Evolutionary conservation across 192 early-diverging fungal species (phyloP), one percentile per base, ranked within the genome.

Genomic region (Chytriomyces sp.): DNA sequence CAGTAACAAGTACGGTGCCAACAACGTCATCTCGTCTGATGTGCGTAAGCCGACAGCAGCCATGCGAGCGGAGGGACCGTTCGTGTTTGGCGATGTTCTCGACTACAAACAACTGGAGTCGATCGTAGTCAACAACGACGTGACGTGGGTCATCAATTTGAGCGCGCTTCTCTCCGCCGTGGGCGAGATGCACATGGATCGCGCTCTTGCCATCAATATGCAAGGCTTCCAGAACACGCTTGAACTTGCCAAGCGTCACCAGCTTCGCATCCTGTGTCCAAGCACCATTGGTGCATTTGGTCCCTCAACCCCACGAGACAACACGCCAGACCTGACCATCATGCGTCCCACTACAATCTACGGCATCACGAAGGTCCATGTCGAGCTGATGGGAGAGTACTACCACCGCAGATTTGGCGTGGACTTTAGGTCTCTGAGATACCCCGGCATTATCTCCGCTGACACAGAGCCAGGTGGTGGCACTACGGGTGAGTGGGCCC

Each of bases 201-300:
- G 84, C 47, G 90, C 87, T 2, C 81, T 91, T 26, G 84, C 80
- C 24, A 86, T 91, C 76, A 91, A 91, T 78, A 88, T 91, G 74
- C 84, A 72, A 72, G 90, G 90, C n/a, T 88, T 91, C 80, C 87
- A 88, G 69, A 91, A 91, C 77, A 82, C 89, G 45, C 81, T 91
- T 45, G 88, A 91, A 64, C 65, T 91, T 48, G 86, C 90, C 26
- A 88, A 84, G 69, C 61, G 79, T 26, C 90, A 91, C 78, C 74
- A 84, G 45, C 83, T 91, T 11, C 81, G 90, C 1, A 70, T 91
- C 8, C 82, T 89, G 71, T 89, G 86, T 0, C 90, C 90, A 13
- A 88, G 86, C 61, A 91, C 90, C 3, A 91, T 91, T 71, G 90
- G 90, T n/a, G 90, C 90, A 7, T 91, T 91, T 69, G 90, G 90